These are phyloP conservation scores for Colletotrichum aenigma DNA, from an alignment of 2,329 filamentous ascomycete species.

Conservation along the genomic window DNA sequence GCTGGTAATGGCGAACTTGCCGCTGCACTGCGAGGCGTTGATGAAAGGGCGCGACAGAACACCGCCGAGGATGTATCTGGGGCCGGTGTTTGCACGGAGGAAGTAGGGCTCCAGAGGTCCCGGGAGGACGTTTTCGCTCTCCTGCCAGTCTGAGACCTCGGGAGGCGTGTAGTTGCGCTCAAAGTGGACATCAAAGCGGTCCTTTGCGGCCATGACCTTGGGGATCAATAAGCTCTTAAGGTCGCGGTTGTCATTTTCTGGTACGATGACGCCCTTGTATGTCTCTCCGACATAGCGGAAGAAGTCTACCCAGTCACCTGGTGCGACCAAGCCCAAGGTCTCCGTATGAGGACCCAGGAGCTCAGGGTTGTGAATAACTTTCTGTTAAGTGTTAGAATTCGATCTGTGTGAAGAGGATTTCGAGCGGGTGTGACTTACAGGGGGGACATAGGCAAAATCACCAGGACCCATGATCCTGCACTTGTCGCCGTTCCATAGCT, in stretches of 20 bases:
- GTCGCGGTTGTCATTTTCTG: constrained; percentile 56
- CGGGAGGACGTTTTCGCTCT: constrained; percentile 42
- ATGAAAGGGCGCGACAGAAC: constrained; percentile 52
- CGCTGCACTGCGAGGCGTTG: constrained; percentile 48
- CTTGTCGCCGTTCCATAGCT: constrained; percentile 62
- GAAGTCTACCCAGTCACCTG: constrained; percentile 65
- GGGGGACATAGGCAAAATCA: constrained; percentile 63
- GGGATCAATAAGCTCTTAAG: constrained; percentile 54
- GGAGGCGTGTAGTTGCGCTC: constrained; percentile 51
- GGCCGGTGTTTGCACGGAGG: constrained; percentile 53
- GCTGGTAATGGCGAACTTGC: constrained; percentile 57
- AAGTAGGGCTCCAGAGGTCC: constrained; percentile 50
- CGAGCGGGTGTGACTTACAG: constrained; percentile 37
- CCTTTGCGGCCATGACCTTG: constrained; percentile 59
- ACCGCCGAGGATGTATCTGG: constrained; percentile 48
- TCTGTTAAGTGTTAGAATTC: constrained; percentile 30
- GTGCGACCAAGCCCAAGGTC: constrained; percentile 56
- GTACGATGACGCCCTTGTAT: constrained; percentile 52
- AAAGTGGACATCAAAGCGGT: constrained; percentile 61
- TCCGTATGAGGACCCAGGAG: constrained; percentile 59
- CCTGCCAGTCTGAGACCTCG: constrained; percentile 45
- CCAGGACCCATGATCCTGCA: constrained; percentile 57
- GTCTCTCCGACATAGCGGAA: constrained; percentile 62
- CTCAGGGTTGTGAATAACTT: constrained; percentile 59
- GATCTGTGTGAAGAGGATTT: background rate